phyloP scores from a whole-genome alignment of 2,329 filamentous ascomycete species.

The Hypoxylon sp. region DNA sequence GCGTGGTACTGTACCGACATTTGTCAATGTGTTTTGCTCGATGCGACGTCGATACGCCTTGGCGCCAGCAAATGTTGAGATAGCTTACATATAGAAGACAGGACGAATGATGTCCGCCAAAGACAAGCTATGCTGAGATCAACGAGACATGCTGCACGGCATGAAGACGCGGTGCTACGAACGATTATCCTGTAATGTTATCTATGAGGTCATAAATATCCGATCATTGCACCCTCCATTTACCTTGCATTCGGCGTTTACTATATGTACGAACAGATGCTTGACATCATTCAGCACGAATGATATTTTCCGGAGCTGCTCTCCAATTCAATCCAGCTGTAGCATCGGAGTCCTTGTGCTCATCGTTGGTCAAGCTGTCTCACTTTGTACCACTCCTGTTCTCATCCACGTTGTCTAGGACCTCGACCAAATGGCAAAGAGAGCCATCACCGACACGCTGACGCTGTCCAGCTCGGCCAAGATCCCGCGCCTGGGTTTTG shows the following conservation, averaged over 20 bases:
- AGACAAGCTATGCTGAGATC: neutral
- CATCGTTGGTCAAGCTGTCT: neutral
- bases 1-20: neutral
- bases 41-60: neutral
- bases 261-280: no score
- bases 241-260: neutral
- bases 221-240: neutral
- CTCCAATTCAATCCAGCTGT: neutral
- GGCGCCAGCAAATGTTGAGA: neutral
- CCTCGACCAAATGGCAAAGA: neutral
- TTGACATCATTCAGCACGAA: no score
- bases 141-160: no score
- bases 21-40: neutral
- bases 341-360: neutral
- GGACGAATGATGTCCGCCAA: no score
- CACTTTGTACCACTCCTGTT: neutral
- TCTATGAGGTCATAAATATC: neutral
- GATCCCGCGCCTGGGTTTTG: conserved; percentile 75
- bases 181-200: neutral
- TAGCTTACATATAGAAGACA: neutral
- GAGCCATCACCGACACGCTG: conserved; percentile 53
- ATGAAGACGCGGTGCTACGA: neutral
- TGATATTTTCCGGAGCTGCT: neutral
- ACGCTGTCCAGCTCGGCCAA: conserved; percentile 57
- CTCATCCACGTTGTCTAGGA: neutral